Evolutionary conservation across 2,329 filamentous ascomycete species (phyloP).

Genomic region (Colletotrichum gigasporum): DNA sequence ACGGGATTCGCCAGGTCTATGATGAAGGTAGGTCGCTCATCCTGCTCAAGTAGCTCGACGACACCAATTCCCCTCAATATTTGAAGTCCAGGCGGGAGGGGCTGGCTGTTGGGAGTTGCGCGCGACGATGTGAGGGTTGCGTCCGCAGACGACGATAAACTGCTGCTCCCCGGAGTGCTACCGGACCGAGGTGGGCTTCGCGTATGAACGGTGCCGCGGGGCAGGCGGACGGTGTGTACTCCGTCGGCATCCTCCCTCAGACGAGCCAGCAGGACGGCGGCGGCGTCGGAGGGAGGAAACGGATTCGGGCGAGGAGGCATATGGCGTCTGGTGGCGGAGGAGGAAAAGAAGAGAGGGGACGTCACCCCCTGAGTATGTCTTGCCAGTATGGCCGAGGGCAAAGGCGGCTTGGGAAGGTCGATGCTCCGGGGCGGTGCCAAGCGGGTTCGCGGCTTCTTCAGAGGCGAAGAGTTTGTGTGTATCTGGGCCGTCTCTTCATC

Average conservation of each 20-base stretch:
- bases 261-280: constrained; percentile 57
- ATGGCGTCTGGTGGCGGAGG: constrained; percentile 47
- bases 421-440: constrained; percentile 55
- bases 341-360: constrained; percentile 64
- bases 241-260: constrained; percentile 54
- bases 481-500: constrained; percentile 34
- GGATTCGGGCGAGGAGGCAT: constrained; percentile 47
- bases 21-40: constrained; percentile 80
- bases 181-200: constrained; percentile 55
- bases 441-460: constrained; percentile 60
- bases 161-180: constrained; percentile 62
- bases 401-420: constrained; percentile 45
- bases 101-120: constrained; percentile 62
- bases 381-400: constrained; percentile 36
- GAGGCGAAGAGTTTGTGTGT: constrained; percentile 37
- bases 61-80: constrained; percentile 73
- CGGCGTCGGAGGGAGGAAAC: constrained; percentile 50
- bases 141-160: constrained; percentile 57
- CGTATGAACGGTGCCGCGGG: constrained; percentile 60
- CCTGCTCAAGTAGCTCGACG: constrained; percentile 78
- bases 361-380: constrained; percentile 46
- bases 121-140: constrained; percentile 36
- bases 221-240: constrained; percentile 65
- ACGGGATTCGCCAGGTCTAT: constrained; percentile 70
- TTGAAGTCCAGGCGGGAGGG: constrained; percentile 58